These are phyloP conservation scores for Rosa multiflora DNA, from an alignment of 306 rosid genomes.

Conservation along the genomic window DNA sequence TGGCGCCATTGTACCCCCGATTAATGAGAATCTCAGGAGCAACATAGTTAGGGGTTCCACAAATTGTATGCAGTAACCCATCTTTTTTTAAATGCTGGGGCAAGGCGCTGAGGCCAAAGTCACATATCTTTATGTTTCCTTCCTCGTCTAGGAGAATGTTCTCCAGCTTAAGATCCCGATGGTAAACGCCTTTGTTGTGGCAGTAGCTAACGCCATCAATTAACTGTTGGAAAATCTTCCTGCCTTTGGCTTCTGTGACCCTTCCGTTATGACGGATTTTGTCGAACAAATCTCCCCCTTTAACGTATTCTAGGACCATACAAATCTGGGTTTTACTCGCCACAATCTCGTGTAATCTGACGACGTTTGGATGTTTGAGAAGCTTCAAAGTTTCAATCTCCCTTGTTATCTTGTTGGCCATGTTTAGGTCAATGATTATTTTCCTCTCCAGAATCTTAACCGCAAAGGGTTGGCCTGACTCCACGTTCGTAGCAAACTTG, in stretches of 20 bases:
- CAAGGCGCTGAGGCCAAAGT: constrained; percentile 91
- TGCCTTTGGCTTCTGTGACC: constrained; percentile 52
- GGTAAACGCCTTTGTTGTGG: constrained; percentile 83
- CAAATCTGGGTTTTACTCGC: constrained; percentile 75
- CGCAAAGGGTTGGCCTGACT: constrained; percentile 56
- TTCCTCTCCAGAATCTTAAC: constrained; percentile 71
- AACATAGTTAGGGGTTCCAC: constrained; percentile 95
- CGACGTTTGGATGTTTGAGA: constrained; percentile 77
- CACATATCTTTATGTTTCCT: constrained; percentile 82
- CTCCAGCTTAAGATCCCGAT: constrained; percentile 89
- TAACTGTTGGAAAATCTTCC: constrained; percentile 79
- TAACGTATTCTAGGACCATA: constrained; percentile 80
- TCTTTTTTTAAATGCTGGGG: constrained; percentile 77
- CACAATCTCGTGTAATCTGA: constrained; percentile 76
- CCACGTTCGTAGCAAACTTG: constrained; percentile 55
- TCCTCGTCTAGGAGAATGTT: constrained; percentile 70
- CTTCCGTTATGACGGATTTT: constrained; percentile 58
- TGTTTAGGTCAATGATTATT: constrained; percentile 49
- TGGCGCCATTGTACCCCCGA: constrained; percentile 78
- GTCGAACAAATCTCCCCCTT: constrained; percentile 76
- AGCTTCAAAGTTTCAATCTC: constrained; percentile 76
- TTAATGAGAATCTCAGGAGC: constrained; percentile 86
- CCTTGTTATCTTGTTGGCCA: constrained; percentile 74
- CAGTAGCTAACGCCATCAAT: constrained; percentile 87
- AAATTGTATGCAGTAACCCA: constrained; percentile 86